Base-by-base conservation (phyloP, 192 early-diverging fungal species). In the Kickxella alabastrina region DNA sequence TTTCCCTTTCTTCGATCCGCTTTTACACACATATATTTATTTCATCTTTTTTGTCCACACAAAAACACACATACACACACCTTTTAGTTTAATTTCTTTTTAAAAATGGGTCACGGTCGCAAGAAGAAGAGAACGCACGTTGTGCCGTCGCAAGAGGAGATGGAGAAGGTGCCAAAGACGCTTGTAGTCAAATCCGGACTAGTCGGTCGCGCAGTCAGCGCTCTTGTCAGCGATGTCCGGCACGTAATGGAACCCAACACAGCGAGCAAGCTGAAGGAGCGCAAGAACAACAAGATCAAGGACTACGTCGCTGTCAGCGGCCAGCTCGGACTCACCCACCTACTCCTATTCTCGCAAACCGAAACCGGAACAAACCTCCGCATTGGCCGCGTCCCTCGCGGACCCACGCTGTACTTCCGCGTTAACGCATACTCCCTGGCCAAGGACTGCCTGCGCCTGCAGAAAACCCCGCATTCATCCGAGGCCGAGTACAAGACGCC, bases 181-280 rank as follows among this genome's bases (percentile, higher is more conserved):
- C 92, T 99, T 68, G 96, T 99, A 21, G 90, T 97, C 51, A 86
- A 88, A 46, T 88, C 93, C 3, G 96, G 96, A 12, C 40, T 62
- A 10, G 90, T 93, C 9, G 91, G 92, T 1, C 70, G 69, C 32
- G 74, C 87, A n/a, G 87, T 95, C 10, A 58, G 81, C 13, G 80
- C 81, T 9, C 81, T 99, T 10, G 92, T 95, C 18, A 61, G 54
- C 28, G 92, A 99, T 68, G 73, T 93, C 28, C 84, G 96, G 24
- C 79, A 71, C 37, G 79, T 91, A 25, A 92, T 99, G 88, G 91
- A 96, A 75, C 96, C 96, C 12, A 87, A 96, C 73, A 99, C 96
- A 17, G 96, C 96, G 3, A 71, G 76, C 10, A 85, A 85, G 47
- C 82, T 99, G 35, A 82, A 78, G 74, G 95, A 98, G 77, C 83